Base-by-base conservation (phyloP, 73 alveolate genomes). In the Paramecium octaurelia region DNA sequence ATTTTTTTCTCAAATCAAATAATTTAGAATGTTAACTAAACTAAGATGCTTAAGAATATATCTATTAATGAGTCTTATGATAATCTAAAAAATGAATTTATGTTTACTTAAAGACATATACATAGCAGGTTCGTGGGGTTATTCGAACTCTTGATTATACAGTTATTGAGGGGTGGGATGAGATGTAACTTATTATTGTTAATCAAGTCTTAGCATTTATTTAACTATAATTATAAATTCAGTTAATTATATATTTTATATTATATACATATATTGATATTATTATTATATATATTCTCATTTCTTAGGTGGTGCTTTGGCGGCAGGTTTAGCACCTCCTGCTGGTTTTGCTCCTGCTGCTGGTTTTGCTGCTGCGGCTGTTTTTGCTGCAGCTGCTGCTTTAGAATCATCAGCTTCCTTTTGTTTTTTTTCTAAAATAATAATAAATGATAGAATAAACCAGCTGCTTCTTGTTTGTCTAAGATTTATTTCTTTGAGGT, bases 381-480 rank as follows among this genome's bases (percentile, higher is more conserved):
- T 68, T 40, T 73, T 80, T n/a, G 91, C 91, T 11, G 91, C 90
- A 23, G 44, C 34, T 5, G 84, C 92, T 71, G 57, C 48, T 71
- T 89, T 46, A 70, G 34, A 24, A 27, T 70, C 38, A 18, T 42
- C 69, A 16, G 69, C 69, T 18, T 64, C 84, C 29, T 64, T 64
- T 64, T 23, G 27, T 64, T 64, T 64, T 64, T 64, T 64, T 31
- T 64, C 84, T 64, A 64, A 18, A n/a, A 54, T 14, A 1, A 50
- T 3, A 21, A 8, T 31, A 8, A 31, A 64, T 34, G 12, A 64
- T 70, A 69, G 8, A 29, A 43, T 89, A n/a, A 31, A 89, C 85
- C 94, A 16, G 44, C 93, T 64, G 93, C 93, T 69, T 70, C 86
- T 38, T 31, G 21, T 20, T 43, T 89, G 54, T 70, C 94, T 31